A percentile compares a stretch with the other conserved stretches of the same genome.
Evolutionary conservation across 78 protist species (phyloP).

Genomic region (Speleostelium caveatum): DNA sequence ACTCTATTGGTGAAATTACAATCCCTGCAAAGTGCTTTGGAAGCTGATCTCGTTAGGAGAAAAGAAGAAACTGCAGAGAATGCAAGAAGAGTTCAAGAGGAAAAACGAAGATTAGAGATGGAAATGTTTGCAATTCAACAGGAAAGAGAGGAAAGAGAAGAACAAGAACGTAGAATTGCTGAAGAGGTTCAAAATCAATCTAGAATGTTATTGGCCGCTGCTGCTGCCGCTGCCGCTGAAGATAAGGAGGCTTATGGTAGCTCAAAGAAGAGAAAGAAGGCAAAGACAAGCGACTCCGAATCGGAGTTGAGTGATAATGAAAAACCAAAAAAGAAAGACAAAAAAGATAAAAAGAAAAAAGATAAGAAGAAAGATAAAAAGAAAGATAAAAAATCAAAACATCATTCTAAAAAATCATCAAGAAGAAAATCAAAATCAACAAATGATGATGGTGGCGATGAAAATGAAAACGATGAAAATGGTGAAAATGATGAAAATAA

Average conservation of each 20-base stretch:
- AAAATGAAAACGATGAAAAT: not conserved
- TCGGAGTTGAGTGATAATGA: not conserved
- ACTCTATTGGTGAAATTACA: not conserved
- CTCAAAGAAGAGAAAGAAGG: not conserved
- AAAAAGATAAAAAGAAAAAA: conserved; percentile 14
- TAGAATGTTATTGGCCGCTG: too few species aligned
- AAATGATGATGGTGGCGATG: not conserved
- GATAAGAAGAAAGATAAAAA: conserved; percentile 4
- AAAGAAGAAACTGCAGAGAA: not conserved
- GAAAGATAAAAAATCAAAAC: conserved; percentile 1
- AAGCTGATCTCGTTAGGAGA: conserved; percentile 9
- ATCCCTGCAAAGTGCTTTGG: not conserved
- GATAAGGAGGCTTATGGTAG: not conserved
- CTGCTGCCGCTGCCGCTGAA: not conserved
- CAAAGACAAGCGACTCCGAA: not conserved
- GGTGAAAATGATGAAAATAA: not conserved
- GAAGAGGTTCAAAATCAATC: conserved; percentile 1
- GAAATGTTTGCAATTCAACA: not conserved
- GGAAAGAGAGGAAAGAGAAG: conserved; percentile 3
- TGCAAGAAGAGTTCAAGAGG: conserved; percentile 17
- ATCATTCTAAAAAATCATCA: not conserved
- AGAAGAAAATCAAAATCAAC: conserved; percentile 13
- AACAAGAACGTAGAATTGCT: conserved; percentile 15
- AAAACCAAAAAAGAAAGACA: not conserved
- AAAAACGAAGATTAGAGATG: not conserved